These are phyloP conservation scores for Excoecaria agallocha DNA, from an alignment of 345 rosid species.

Conservation along the genomic window DNA sequence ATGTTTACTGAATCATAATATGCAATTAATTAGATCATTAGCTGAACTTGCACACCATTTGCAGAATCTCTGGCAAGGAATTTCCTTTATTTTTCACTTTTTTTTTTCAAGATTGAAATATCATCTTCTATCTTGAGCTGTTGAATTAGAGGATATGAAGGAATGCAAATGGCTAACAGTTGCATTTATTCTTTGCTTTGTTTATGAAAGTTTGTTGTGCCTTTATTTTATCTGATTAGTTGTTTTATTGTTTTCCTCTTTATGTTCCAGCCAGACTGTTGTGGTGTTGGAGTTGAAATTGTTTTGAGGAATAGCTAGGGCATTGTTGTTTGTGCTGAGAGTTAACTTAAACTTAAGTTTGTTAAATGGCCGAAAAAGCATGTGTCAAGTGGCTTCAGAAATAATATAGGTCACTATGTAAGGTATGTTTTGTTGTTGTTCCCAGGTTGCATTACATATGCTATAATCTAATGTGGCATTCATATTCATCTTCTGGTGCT, in stretches of 20 bases:
- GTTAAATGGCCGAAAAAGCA: conserved; percentile 80
- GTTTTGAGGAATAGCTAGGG: conserved; percentile 10
- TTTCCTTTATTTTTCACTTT: neutral
- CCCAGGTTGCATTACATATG: neutral
- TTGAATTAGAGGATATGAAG: neutral
- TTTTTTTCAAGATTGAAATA: neutral
- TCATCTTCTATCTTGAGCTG: neutral
- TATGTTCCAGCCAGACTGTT: conserved; percentile 11
- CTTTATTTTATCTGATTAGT: neutral
- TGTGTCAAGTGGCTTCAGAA: conserved; percentile 93
- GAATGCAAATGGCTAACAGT: neutral
- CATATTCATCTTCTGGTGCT: neutral
- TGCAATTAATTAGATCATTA: neutral
- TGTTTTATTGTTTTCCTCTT: neutral
- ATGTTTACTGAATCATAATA: neutral
- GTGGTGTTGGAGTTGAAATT: conserved; percentile 13
- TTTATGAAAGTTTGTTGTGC: neutral
- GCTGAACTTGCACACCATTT: neutral
- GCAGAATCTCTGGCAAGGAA: neutral
- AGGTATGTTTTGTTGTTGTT: conserved; percentile 41
- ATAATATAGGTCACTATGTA: conserved; percentile 94
- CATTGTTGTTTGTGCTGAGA: conserved; percentile 1
- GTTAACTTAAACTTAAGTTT: conserved; percentile 9
- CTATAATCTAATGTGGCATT: conserved; percentile 4
- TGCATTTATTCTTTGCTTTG: neutral